Conservation (phyloP, 106 monocot genomes). For the Dactylorhiza incarnata region DNA sequence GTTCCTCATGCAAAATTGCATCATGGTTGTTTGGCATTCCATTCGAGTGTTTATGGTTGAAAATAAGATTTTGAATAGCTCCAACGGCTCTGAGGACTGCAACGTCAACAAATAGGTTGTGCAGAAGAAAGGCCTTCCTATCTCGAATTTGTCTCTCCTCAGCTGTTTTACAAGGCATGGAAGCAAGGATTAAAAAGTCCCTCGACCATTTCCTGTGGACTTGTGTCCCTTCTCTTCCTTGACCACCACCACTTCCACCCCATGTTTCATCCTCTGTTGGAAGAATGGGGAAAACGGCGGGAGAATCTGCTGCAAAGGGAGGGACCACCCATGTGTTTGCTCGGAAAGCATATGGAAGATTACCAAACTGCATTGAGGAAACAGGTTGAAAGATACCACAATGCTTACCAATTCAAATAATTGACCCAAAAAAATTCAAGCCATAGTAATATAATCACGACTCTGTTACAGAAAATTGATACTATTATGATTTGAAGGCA, state of each 20-base stretch:
- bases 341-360: slow-evolving; percentile 96
- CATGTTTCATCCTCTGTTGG: slow-evolving; percentile 81
- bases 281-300: slow-evolving; percentile 58
- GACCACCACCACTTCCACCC: slow-evolving; percentile 85
- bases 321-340: slow-evolving; percentile 98
- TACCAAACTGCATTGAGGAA: slow-evolving; percentile 62
- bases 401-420: not conserved
- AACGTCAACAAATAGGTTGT: slow-evolving; percentile 81
- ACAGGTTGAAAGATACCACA: not conserved
- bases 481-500: not conserved
- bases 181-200: slow-evolving; percentile 67
- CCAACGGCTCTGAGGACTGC: slow-evolving; percentile 68
- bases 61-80: slow-evolving; percentile 38
- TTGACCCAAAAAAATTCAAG: not conserved
- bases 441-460: not conserved
- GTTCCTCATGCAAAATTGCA: slow-evolving; percentile 29
- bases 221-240: slow-evolving; percentile 69
- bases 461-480: not conserved
- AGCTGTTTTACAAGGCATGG: slow-evolving; percentile 84
- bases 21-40: slow-evolving; percentile 15
- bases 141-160: slow-evolving; percentile 92
- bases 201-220: slow-evolving; percentile 62
- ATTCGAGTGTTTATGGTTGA: slow-evolving; percentile 10
- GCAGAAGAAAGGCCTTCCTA: slow-evolving; percentile 85
- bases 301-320: slow-evolving; percentile 58